Conservation (phyloP, 495 filamentous ascomycete species). For the Pseudoneurospora amorphoporcata region DNA sequence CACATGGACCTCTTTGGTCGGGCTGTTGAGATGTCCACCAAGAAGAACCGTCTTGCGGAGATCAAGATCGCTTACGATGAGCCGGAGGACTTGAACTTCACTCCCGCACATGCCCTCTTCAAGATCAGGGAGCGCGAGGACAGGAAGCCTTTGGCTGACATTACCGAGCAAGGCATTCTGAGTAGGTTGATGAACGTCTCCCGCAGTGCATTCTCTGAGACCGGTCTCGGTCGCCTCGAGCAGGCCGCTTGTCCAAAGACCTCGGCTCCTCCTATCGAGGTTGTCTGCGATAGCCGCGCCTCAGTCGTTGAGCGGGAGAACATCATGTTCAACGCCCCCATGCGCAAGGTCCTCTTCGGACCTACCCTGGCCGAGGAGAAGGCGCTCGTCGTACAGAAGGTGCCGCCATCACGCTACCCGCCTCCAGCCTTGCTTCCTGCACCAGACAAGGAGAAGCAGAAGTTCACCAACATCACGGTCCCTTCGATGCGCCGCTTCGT, state of each 20-base stretch:
- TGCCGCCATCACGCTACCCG: constrained; percentile 55
- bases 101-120: constrained; percentile 66
- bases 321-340: constrained; percentile 63
- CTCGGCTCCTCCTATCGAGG: constrained; percentile 78
- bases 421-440: constrained; percentile 55
- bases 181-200: constrained; percentile 72
- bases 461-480: constrained; percentile 83
- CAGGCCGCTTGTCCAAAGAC: constrained; percentile 64
- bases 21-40: constrained; percentile 44
- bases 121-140: constrained; percentile 65
- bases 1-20: constrained; percentile 46
- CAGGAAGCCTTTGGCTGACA: constrained; percentile 52
- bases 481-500: constrained; percentile 99
- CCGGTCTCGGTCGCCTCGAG: constrained; percentile 68
- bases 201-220: constrained; percentile 48
- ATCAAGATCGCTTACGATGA: constrained; percentile 37
- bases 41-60: constrained; percentile 39
- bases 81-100: constrained; percentile 45
- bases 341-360: constrained; percentile 66
- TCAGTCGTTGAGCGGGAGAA: constrained; percentile 58
- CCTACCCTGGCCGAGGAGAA: constrained; percentile 57
- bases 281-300: constrained; percentile 61
- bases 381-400: constrained; percentile 57
- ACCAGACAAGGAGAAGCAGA: constrained; percentile 66
- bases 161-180: constrained; percentile 66